Base-by-base conservation (phyloP, 176 grass and related monocot species). In the Cenchrus americanus region DNA sequence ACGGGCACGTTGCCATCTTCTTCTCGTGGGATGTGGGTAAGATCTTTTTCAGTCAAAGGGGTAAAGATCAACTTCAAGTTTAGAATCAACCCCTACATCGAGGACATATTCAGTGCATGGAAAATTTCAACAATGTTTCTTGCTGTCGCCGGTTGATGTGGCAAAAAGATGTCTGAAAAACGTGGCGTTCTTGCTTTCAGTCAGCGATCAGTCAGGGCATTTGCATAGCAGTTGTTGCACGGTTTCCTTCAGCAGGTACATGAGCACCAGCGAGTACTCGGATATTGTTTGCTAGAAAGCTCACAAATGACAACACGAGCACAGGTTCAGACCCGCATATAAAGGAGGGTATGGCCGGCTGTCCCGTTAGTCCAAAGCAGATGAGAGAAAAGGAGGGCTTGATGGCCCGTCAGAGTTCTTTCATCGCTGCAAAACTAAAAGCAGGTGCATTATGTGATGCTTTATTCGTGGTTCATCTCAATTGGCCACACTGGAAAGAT, bases 291-390 rank as follows among this genome's bases (percentile, higher is more conserved):
- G 22, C 12, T 69, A 22, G 43, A 85, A 85, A 30, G 27, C 13
- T 52, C 46, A 60, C 69, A 80, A 43, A 34, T 14, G 27, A 69
- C 69, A 54, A 19, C 30, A 70, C 53, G 24, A 3, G 19, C 43
- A 73, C 76, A 34, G 44, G 23, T 69, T 80, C 75, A 63, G 14
- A 71, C 15, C 57, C 55, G 14, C 58, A 49, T 67, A 84, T 64
- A 37, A 71, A 72, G 34, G 57, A 51, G 59, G 57, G 46, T 27
- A 82, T 78, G 62, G 2, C 48, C n/a, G 37, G 3, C 58, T 30
- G 49, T 55, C 24, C 72, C 72, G 57, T 71, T 77, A 72, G 55
- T 66, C 49, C 69, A 82, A 85, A 86, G 78, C 54, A 77, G 44
- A 62, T 17, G 47, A 62, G 24, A 15, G 19, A 83, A 70, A 13